A percentile compares a stretch with the other conserved stretches of the same genome.
phyloP scores from a whole-genome alignment of 441 rosid genomes.

The Eugenia klotzschiana region DNA sequence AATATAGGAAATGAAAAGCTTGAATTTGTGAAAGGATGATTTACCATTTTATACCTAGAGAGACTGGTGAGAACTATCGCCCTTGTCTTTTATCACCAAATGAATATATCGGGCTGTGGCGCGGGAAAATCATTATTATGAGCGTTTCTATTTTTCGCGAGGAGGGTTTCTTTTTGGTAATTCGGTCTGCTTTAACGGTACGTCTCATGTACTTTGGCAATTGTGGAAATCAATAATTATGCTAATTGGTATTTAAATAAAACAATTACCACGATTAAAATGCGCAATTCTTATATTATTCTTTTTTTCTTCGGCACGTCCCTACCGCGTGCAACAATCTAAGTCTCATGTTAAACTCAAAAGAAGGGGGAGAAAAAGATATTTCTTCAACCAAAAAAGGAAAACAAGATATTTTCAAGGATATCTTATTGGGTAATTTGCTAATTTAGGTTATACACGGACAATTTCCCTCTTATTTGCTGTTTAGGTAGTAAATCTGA shows the following conservation, averaged over 20 bases:
- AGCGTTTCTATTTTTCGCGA: not conserved
- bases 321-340: not conserved
- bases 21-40: too few species aligned
- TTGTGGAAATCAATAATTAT: not conserved
- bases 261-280: not conserved
- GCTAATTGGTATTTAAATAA: not conserved
- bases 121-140: not conserved
- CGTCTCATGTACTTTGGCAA: not conserved
- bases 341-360: not conserved
- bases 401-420: not conserved
- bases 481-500: not conserved
- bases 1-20: too few species aligned
- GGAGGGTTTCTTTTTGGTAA: not conserved
- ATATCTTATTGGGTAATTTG: not conserved
- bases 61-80: too few species aligned
- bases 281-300: not conserved
- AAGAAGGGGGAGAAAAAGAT: not conserved
- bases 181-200: not conserved
- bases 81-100: too few species aligned
- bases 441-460: not conserved
- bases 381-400: not conserved
- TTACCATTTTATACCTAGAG: too few species aligned
- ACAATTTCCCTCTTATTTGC: not conserved
- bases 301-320: not conserved
- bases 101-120: not conserved